Percentiles rank a stretch among this genome's conserved stretches.
phyloP scores from a whole-genome alignment of 2,329 filamentous ascomycete genomes.

The Sphaerulina vaccinii region DNA sequence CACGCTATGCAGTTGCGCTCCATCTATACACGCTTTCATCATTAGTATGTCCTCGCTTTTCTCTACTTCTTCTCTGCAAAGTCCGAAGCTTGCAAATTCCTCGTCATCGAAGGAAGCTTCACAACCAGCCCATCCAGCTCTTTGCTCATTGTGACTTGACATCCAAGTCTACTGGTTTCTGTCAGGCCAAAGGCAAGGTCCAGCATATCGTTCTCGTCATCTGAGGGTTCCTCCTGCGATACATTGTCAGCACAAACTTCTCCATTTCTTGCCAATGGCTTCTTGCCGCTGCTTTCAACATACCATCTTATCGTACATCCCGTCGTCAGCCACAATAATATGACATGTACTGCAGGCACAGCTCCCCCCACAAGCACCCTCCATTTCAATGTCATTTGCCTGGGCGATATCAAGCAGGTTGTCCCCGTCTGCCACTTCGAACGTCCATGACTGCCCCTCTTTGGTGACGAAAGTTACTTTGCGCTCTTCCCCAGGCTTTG shows the following conservation, averaged over 20 bases:
- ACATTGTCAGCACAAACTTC: slow-evolving; percentile 4
- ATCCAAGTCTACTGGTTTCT: slow-evolving; percentile 80
- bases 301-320: slow-evolving; percentile 49
- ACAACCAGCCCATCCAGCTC: slow-evolving; percentile 85
- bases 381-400: slow-evolving; percentile 94
- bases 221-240: slow-evolving; percentile 43
- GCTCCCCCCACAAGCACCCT: slow-evolving; percentile 90
- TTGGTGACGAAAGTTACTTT: slow-evolving; percentile 94
- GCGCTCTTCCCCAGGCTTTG: slow-evolving; percentile 87
- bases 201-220: slow-evolving; percentile 75
- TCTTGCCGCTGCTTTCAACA: background rate
- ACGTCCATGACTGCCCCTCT: slow-evolving; percentile 70
- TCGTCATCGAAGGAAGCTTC: slow-evolving; percentile 85
- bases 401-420: slow-evolving; percentile 95
- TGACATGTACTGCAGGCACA: slow-evolving; percentile 94
- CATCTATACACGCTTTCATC: background rate
- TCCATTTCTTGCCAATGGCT: background rate
- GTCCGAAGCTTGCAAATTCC: slow-evolving; percentile 93
- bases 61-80: slow-evolving; percentile 54
- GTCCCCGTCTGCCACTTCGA: slow-evolving; percentile 80
- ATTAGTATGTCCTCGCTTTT: background rate
- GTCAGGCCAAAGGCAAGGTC: slow-evolving; percentile 87
- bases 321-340: slow-evolving; percentile 74
- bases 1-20: background rate
- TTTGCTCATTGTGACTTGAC: slow-evolving; percentile 88